Evolutionary conservation across 192 early-diverging fungal species (phyloP).

Genomic region (Spinellus fusiger): DNA sequence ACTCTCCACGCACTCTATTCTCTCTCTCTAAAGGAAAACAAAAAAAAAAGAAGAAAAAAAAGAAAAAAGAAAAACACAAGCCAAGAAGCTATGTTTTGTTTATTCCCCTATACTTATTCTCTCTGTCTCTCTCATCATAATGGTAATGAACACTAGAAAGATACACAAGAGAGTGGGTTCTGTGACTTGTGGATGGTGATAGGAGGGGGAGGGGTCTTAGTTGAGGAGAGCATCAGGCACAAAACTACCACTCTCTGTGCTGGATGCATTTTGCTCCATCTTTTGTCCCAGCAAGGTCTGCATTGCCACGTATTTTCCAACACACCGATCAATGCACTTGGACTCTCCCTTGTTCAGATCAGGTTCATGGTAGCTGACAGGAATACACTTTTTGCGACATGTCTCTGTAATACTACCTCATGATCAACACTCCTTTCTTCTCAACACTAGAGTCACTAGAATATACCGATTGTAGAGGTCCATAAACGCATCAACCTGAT

Average conservation of each 20-base stretch:
- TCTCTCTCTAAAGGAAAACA: too few species aligned
- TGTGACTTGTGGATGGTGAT: too few species aligned
- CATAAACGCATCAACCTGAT: constrained; percentile 26
- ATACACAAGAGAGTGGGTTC: too few species aligned
- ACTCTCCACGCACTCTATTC: too few species aligned
- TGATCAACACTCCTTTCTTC: not conserved
- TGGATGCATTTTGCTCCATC: constrained; percentile 47
- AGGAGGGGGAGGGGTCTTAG: too few species aligned
- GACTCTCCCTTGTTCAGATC: constrained; percentile 89
- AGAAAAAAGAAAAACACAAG: too few species aligned
- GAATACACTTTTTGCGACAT: constrained; percentile 86
- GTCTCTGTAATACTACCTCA: constrained; percentile 55
- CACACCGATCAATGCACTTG: constrained; percentile 86
- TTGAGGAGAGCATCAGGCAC: not conserved
- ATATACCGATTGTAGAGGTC: constrained; percentile 23
- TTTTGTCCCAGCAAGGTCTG: constrained; percentile 70
- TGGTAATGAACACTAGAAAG: too few species aligned
- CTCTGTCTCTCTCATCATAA: too few species aligned
- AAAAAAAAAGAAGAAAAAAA: too few species aligned
- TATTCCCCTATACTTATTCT: too few species aligned
- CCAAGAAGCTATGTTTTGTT: too few species aligned
- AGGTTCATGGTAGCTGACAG: constrained; percentile 68
- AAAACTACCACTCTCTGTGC: not conserved
- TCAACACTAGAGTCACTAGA: not conserved
- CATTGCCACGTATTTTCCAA: constrained; percentile 81